phyloP scores from a whole-genome alignment of 257 asterid species.

The Solanum arcanum region DNA sequence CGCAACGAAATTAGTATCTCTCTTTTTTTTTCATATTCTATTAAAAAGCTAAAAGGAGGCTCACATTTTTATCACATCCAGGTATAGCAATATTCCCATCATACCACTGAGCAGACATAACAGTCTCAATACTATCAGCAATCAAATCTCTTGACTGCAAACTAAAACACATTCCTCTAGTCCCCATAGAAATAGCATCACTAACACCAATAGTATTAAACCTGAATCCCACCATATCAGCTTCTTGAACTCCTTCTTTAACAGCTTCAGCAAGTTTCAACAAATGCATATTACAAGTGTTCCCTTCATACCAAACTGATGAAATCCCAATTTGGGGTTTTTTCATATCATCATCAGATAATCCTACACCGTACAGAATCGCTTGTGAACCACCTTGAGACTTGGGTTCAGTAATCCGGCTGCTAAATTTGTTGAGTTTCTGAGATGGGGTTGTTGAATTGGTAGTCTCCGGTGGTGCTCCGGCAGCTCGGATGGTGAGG shows the following conservation, averaged over 20 bases:
- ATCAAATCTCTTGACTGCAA: constrained; percentile 97
- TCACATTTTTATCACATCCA: constrained; percentile 94
- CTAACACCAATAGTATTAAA: constrained; percentile 91
- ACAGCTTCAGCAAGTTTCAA: constrained; percentile 81
- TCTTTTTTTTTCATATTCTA: background rate
- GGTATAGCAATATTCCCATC: constrained; percentile 94
- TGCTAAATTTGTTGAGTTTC: constrained; percentile 77
- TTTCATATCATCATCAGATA: constrained; percentile 71
- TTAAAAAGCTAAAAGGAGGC: background rate
- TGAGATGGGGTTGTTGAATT: constrained; percentile 13
- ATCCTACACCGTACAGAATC: constrained; percentile 83
- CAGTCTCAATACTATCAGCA: constrained; percentile 98
- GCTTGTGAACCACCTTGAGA: constrained; percentile 99
- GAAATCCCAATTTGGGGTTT: constrained; percentile 95
- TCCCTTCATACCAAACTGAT: constrained; percentile 97
- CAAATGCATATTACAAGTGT: constrained; percentile 97
- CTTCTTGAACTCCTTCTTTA: constrained; percentile 71
- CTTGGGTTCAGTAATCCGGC: constrained; percentile 80
- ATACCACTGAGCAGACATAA: constrained; percentile 99
- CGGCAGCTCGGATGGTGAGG: background rate
- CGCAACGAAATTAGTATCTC: background rate
- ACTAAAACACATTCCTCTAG: constrained; percentile 95
- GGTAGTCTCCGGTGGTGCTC: constrained; percentile 7
- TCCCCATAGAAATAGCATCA: constrained; percentile 98
- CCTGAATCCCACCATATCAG: constrained; percentile 94